Evolutionary conservation across 345 rosid species (phyloP).

Genomic region (Leavenworthia alabamica): DNA sequence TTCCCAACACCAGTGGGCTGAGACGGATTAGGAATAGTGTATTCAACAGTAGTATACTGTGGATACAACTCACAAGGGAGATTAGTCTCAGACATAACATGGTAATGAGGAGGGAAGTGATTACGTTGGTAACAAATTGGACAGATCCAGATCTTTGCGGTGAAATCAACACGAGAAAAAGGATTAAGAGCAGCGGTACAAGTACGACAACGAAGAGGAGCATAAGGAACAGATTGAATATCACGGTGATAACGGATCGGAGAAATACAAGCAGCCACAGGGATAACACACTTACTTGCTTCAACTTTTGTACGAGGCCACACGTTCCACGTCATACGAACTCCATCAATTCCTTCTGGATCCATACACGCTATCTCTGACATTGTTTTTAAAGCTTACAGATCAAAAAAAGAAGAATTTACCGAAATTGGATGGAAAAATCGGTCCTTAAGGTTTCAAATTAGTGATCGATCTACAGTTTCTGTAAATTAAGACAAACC

Average conservation of each 20-base stretch:
- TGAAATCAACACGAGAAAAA: slow-evolving; percentile 71
- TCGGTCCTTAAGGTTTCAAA: background rate
- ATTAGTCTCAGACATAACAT: slow-evolving; percentile 77
- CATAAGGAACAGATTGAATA: slow-evolving; percentile 68
- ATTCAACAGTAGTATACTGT: slow-evolving; percentile 75
- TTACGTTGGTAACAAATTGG: slow-evolving; percentile 91
- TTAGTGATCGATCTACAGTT: background rate
- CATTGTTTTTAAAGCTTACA: slow-evolving; percentile 29
- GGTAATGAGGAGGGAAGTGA: slow-evolving; percentile 81
- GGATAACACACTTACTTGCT: slow-evolving; percentile 97
- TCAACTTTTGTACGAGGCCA: slow-evolving; percentile 98
- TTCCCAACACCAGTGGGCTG: slow-evolving; percentile 37
- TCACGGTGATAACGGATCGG: slow-evolving; percentile 82
- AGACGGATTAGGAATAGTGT: slow-evolving; percentile 45
- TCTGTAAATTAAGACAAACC: background rate
- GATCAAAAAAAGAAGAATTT: slow-evolving; percentile 3
- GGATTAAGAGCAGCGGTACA: slow-evolving; percentile 74
- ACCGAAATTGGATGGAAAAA: background rate
- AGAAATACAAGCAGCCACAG: slow-evolving; percentile 81
- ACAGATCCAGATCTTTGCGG: slow-evolving; percentile 98
- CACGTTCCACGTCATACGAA: slow-evolving; percentile 94
- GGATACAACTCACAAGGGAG: slow-evolving; percentile 88
- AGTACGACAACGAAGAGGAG: slow-evolving; percentile 87
- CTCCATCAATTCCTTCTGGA: slow-evolving; percentile 89
- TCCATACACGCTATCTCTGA: slow-evolving; percentile 83